A percentile compares a stretch with the other conserved stretches of the same genome.
Evolutionary conservation across 192 early-diverging fungal genomes (phyloP).

Genomic region (Funneliformis geosporum): DNA sequence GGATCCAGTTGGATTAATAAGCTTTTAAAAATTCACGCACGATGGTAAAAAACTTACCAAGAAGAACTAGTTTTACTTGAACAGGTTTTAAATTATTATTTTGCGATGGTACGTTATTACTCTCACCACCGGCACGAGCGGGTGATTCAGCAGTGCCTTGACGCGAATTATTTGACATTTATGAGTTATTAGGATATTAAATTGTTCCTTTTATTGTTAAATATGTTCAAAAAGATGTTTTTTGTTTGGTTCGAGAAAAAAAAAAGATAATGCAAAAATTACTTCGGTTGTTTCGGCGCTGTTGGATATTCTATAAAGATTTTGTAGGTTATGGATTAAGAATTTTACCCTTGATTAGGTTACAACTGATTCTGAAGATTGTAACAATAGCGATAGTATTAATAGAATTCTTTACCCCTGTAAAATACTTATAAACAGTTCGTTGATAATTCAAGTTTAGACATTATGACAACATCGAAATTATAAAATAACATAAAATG

Average conservation of each 20-base stretch:
- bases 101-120: neutral
- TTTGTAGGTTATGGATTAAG: too few species aligned
- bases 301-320: too few species aligned
- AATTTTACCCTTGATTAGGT: too few species aligned
- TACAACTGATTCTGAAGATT: too few species aligned
- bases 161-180: slow-evolving; percentile 22
- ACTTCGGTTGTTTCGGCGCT: too few species aligned
- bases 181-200: neutral
- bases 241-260: neutral
- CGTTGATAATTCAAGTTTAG: too few species aligned
- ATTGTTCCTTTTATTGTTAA: neutral
- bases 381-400: too few species aligned
- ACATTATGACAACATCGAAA: too few species aligned
- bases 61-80: slow-evolving; percentile 96
- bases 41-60: slow-evolving; percentile 51
- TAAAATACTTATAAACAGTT: too few species aligned
- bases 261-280: neutral
- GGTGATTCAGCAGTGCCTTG: neutral
- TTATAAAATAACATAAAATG: neutral
- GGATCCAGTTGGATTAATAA: neutral
- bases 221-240: neutral
- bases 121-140: neutral
- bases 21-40: neutral
- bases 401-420: too few species aligned
- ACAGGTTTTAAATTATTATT: slow-evolving; percentile 65